Evolutionary conservation across 2,329 filamentous ascomycete genomes (phyloP).

Genomic region (Epichloe uncinata): DNA sequence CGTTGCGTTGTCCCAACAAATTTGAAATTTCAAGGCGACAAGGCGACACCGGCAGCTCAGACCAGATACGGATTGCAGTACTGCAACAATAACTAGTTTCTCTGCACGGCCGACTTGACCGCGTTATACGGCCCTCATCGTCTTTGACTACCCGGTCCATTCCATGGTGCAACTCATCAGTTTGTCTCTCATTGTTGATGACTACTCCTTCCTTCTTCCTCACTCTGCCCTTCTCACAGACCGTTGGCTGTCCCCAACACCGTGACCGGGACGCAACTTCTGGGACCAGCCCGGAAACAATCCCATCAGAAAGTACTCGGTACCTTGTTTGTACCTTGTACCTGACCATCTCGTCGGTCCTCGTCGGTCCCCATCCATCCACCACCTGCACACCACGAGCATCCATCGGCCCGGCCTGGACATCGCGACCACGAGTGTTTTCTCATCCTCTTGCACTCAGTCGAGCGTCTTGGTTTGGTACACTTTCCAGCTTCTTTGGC

Average conservation of each 20-base stretch:
- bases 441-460: neutral
- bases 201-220: neutral
- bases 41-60: too few relatives aligned
- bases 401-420: neutral
- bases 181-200: neutral
- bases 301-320: too few relatives aligned
- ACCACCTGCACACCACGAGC: neutral
- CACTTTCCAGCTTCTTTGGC: neutral
- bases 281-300: too few relatives aligned
- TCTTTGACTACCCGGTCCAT: neutral
- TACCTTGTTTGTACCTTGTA: too few relatives aligned
- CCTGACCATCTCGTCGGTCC: too few relatives aligned
- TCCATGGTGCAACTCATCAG: neutral
- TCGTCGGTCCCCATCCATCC: too few relatives aligned
- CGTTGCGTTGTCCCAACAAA: too few relatives aligned
- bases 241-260: conserved; percentile 1
- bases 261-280: too few relatives aligned
- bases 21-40: too few relatives aligned
- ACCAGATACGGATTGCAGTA: too few relatives aligned
- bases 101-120: too few relatives aligned
- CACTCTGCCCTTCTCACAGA: neutral
- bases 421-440: conserved; percentile 1
- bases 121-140: neutral
- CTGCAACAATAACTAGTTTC: too few relatives aligned
- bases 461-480: neutral